Base-by-base conservation (phyloP, 73 alveolate genomes). In the Blepharisma japonicum region DNA sequence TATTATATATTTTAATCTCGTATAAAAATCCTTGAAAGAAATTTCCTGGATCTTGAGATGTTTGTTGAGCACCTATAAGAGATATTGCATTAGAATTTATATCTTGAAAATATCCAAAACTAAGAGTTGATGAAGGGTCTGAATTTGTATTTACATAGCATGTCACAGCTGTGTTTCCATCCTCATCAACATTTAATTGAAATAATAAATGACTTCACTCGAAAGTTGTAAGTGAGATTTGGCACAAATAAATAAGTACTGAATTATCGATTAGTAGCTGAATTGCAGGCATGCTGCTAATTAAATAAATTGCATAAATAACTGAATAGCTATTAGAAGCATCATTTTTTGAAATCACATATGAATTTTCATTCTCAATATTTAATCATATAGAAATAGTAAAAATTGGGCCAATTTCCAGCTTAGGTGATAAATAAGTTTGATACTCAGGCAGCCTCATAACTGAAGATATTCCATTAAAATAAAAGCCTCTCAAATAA, bases 401-500 rank as follows among this genome's bases (percentile, higher is more conserved):
- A 32, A 32, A 32, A 32, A 32, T 3, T 32, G 42, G 42, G 3
- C 42, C 42, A 32, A 32, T 32, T 32, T 32, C 3, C 5, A 32
- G 42, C 42, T 32, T 32, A 32, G 42, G 42, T 32, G 42, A 32
- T 32, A 25, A 1, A 25, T 61, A 61, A 1, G 14, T 61, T 61
- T 61, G 0, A 61, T 61, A 61, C 5, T 18, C 38, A 2, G 74
- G 74, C 47, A 61, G 46, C 23, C 74, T 61, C 23, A 61, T 39
- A 14, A 61, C 47, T 20, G 50, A 20, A 61, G 74, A 14, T 14
- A 20, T 25, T 20, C 74, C 74, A 61, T 61, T 39, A 61, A 61
- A 61, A 25, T 61, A 61, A 25, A 20, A 61, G 49, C 74, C 74
- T 61, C 74, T 61, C 47, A 61, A 39, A 25, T 61, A 5, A 61